Evolutionary conservation across 2,329 filamentous ascomycete genomes (phyloP).

Genomic region (Aciculosporium take): DNA sequence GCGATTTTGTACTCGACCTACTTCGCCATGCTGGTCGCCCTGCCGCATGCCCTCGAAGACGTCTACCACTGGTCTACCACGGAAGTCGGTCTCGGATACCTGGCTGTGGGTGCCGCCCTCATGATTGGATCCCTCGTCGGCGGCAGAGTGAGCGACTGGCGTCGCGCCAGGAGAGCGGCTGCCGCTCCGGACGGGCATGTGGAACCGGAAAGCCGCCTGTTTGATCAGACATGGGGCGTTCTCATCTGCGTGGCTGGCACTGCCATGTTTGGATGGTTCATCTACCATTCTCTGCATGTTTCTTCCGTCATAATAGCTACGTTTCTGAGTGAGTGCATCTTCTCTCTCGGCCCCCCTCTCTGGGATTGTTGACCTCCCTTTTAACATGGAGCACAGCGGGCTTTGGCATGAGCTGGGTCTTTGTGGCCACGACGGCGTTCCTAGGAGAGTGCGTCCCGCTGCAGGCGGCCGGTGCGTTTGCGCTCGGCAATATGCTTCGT

Average conservation of each 20-base stretch:
- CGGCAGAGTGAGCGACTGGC: constrained; percentile 24
- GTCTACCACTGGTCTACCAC: constrained; percentile 21
- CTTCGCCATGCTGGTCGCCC: constrained; percentile 17
- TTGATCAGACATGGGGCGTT: constrained; percentile 25
- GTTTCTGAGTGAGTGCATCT: constrained; percentile 14
- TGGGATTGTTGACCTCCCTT: not conserved
- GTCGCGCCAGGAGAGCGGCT: constrained; percentile 11
- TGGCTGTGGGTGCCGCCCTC: constrained; percentile 14
- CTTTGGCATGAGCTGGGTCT: constrained; percentile 26
- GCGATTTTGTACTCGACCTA: constrained; percentile 20
- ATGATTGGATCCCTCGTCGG: constrained; percentile 22
- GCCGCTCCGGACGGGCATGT: constrained; percentile 9
- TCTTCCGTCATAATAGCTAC: constrained; percentile 16
- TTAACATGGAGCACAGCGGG: constrained; percentile 10
- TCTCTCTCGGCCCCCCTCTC: not conserved
- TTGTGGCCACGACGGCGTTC: constrained; percentile 26
- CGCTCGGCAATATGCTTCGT: constrained; percentile 24
- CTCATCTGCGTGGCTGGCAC: constrained; percentile 23
- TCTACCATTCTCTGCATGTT: constrained; percentile 15
- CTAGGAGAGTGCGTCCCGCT: constrained; percentile 25
- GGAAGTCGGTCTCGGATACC: constrained; percentile 21
- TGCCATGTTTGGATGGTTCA: constrained; percentile 27
- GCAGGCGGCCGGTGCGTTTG: constrained; percentile 26
- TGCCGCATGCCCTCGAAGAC: constrained; percentile 16
- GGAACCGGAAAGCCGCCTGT: constrained; percentile 24